phyloP scores from a whole-genome alignment of 352 stramenopile genomes.

The Peronospora belbahrii region DNA sequence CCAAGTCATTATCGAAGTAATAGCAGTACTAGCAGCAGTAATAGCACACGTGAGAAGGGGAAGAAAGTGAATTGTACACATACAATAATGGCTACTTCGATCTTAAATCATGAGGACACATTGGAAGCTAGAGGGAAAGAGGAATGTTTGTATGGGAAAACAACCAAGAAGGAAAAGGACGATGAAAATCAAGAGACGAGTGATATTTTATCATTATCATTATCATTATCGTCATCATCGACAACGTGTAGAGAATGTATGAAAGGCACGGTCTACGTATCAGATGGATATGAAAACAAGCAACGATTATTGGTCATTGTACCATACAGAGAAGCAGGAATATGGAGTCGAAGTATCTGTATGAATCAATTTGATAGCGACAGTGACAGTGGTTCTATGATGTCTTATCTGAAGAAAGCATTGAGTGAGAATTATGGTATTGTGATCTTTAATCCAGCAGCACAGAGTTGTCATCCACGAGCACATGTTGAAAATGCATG shows the following conservation, averaged over 20 bases:
- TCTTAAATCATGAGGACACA: too few species aligned
- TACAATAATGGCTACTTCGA: too few species aligned
- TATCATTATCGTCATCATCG: too few species aligned
- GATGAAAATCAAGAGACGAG: too few species aligned
- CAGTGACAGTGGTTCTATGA: constrained; percentile 68
- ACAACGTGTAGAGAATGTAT: constrained; percentile 56
- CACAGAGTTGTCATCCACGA: constrained; percentile 63
- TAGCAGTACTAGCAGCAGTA: too few species aligned
- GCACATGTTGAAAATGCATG: constrained; percentile 71
- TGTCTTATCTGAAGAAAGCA: constrained; percentile 74
- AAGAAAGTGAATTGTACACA: too few species aligned
- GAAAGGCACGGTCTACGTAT: constrained; percentile 68
- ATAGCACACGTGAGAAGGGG: too few species aligned
- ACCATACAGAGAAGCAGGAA: constrained; percentile 75
- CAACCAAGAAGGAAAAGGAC: too few species aligned
- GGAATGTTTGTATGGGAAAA: too few species aligned
- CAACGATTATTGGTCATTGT: constrained; percentile 72
- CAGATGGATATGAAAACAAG: constrained; percentile 49
- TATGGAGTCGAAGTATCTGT: constrained; percentile 81
- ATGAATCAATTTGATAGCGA: constrained; percentile 53
- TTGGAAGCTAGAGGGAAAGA: too few species aligned
- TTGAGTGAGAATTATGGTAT: constrained; percentile 77
- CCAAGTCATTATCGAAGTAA: too few species aligned
- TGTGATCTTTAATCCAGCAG: constrained; percentile 74
- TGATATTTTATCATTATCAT: too few species aligned